Base-by-base conservation (phyloP, 495 filamentous ascomycete species). In the Penicillium daleae region DNA sequence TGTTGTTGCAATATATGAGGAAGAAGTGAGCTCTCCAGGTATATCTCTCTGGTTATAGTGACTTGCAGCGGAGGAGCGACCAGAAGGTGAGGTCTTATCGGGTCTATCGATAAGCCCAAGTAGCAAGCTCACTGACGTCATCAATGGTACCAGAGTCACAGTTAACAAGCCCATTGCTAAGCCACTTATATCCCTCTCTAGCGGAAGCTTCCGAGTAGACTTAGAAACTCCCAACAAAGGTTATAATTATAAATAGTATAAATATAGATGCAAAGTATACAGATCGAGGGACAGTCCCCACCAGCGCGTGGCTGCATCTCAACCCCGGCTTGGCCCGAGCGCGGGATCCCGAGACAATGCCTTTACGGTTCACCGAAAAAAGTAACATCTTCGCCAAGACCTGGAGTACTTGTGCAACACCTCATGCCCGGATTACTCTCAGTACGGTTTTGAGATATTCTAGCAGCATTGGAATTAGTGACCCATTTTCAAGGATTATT, bases 311-410 rank as follows among this genome's bases (percentile, higher is more conserved):
- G 29, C 29, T 31, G 29, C 29, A 31, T n/a, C n/a, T 59, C 31
- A 22, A 59, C 48, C 48, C 48, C 57, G 32, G 46, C 15, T n/a
- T 50, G 19, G 33, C 33, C 51, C 51, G 64, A 65, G 56, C 31
- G 59, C 65, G 70, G 70, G 67, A 70, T 71, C 57, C 70, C 70
- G 70, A 68, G 24, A 32, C 65, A 57, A 70, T 70, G 37, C 59
- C 70, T 59, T 56, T 55, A 46, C 63, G 60, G 68, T 52, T 72
- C 70, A 72, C 70, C 70, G 70, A 71, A 44, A 52, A 46, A 42
- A 61, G 54, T 54, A 22, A 49, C 40, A 58, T 60, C 53, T 19
- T 39, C 40, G 50, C 57, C 61, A 65, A 61, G 54, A 55, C 46
- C 44, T 50, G 27, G 27, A 44, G 49, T 42, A 33, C 26, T 12